Conservation (phyloP, 2,329 filamentous ascomycete genomes). For the Apiospora malaysiana region DNA sequence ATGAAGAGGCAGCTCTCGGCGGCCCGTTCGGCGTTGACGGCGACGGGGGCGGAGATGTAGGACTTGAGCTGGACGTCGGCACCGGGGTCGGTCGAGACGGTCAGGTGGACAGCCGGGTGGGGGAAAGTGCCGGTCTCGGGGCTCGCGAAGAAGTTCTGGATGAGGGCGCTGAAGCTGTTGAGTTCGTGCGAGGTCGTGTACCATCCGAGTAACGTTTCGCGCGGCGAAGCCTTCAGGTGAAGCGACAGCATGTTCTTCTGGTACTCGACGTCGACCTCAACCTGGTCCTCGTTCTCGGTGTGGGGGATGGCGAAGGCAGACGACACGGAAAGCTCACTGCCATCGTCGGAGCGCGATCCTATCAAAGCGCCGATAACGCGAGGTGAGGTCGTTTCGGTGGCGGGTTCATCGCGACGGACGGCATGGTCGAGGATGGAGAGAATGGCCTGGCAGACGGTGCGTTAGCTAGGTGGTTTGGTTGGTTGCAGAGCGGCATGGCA, state of each 20-base stretch:
- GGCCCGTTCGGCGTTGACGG: constrained; percentile 91
- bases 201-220: constrained; percentile 95
- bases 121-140: constrained; percentile 97
- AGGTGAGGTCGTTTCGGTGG: constrained; percentile 75
- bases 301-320: constrained; percentile 98
- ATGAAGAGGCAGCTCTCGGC: constrained; percentile 98
- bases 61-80: constrained; percentile 88
- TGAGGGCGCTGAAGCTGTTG: constrained; percentile 97
- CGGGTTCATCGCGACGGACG: constrained; percentile 77
- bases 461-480: constrained; percentile 14
- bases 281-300: constrained; percentile 97
- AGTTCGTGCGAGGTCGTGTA: constrained; percentile 97
- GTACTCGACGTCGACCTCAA: constrained; percentile 99
- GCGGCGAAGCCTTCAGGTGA: constrained; percentile 91
- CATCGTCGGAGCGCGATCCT: constrained; percentile 92
- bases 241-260: constrained; percentile 99
- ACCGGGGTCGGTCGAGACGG: constrained; percentile 87
- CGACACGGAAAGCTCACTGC: constrained; percentile 92
- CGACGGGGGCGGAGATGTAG: constrained; percentile 95
- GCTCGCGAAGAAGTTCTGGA: constrained; percentile 99
- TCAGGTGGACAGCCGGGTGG: constrained; percentile 96
- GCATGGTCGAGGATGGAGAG: constrained; percentile 92
- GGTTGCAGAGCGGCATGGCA: not conserved
- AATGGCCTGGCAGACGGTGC: constrained; percentile 56
- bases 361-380: constrained; percentile 97